These are phyloP conservation scores for Urostyla sp. DNA, from an alignment of 73 alveolate species.

Conservation along the genomic window DNA sequence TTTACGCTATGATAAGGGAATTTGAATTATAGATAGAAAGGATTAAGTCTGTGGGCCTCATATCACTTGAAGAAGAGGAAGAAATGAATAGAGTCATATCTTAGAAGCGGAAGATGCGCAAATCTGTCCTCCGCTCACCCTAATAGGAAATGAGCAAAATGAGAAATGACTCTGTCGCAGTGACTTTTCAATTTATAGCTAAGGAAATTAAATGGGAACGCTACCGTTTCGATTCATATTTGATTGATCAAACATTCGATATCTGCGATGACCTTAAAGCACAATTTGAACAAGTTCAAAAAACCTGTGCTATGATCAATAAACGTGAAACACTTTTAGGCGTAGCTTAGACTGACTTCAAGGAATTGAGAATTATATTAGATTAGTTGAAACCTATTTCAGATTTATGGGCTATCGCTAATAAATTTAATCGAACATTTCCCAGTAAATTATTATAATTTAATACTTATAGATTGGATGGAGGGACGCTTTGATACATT, in stretches of 20 bases:
- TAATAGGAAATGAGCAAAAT: background rate
- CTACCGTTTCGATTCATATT: constrained; percentile 24
- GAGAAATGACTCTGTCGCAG: background rate
- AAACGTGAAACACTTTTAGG: constrained; percentile 54
- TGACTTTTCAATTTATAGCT: constrained; percentile 31
- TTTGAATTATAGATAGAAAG: background rate
- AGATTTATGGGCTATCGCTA: constrained; percentile 51
- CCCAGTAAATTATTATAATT: constrained; percentile 2
- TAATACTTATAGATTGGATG: constrained; percentile 46
- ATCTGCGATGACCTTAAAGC: background rate
- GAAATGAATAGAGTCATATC: too few relatives aligned
- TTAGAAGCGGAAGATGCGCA: too few relatives aligned
- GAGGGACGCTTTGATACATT: constrained; percentile 35
- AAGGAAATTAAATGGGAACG: constrained; percentile 30
- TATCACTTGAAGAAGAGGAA: too few relatives aligned
- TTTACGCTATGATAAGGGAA: constrained; percentile 16
- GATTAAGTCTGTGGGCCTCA: constrained; percentile 40
- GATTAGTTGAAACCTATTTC: constrained; percentile 45
- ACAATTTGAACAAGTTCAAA: constrained; percentile 35
- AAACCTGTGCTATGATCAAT: constrained; percentile 38
- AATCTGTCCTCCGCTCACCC: too few relatives aligned
- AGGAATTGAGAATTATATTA: background rate
- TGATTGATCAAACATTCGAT: constrained; percentile 30
- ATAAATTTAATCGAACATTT: constrained; percentile 27
- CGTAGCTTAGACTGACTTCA: constrained; percentile 32